These are phyloP conservation scores for Coemansia sp. DNA, from an alignment of 192 early-diverging fungal genomes.

Conservation along the genomic window DNA sequence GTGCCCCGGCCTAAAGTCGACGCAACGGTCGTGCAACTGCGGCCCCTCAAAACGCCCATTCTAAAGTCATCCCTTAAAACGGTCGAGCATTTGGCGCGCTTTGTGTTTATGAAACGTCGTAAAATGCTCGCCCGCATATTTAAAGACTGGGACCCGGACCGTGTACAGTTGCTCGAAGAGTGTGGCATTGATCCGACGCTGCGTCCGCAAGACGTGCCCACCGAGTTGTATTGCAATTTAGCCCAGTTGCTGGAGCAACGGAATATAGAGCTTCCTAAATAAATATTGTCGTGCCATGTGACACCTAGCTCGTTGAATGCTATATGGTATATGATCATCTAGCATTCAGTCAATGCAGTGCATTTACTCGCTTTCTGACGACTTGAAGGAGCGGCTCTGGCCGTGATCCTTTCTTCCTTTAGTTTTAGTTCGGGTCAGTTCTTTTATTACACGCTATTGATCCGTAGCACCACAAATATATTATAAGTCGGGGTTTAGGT, in stretches of 20 bases:
- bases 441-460: too few species aligned
- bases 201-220: conserved; percentile 65
- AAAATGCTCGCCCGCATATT: conserved; percentile 66
- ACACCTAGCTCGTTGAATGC: too few species aligned
- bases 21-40: conserved; percentile 70
- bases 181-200: conserved; percentile 57
- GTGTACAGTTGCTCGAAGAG: conserved; percentile 51
- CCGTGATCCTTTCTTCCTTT: too few species aligned
- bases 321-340: too few species aligned
- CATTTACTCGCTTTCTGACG: too few species aligned
- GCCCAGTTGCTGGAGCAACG: conserved; percentile 55
- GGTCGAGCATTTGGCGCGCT: conserved; percentile 63
- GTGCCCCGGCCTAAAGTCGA: conserved; percentile 78
- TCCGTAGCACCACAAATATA: background rate
- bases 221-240: conserved; percentile 59
- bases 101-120: conserved; percentile 67
- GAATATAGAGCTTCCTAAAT: conserved; percentile 33
- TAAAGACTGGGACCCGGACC: conserved; percentile 54
- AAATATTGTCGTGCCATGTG: background rate
- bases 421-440: background rate
- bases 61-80: conserved; percentile 53
- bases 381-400: too few species aligned
- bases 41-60: conserved; percentile 50
- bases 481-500: conserved; percentile 54
- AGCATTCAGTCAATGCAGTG: too few species aligned